Conservation (phyloP, 345 rosid species). For the Salix dunnii region DNA sequence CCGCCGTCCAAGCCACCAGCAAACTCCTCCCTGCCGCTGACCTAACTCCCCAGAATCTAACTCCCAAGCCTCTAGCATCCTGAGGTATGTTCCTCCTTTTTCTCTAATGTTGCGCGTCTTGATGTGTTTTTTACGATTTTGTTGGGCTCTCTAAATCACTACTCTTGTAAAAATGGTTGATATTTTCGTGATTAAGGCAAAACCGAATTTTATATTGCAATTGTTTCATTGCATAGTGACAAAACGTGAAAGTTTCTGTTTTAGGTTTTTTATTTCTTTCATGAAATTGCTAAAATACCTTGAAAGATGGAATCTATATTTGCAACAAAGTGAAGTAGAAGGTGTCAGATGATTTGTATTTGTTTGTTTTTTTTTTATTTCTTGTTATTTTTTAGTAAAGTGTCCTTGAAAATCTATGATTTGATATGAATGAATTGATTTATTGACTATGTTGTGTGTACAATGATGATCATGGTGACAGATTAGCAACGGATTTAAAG, state of each 20-base stretch:
- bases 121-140: background rate
- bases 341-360: background rate
- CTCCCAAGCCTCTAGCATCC: background rate
- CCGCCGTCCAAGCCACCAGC: background rate
- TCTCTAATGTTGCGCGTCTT: background rate
- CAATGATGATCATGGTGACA: background rate
- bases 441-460: background rate
- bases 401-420: background rate
- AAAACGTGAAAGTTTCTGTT: no score
- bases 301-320: background rate
- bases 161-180: background rate
- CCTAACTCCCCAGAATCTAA: background rate
- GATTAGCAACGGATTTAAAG: no score
- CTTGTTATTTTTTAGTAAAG: no score
- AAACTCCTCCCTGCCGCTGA: background rate
- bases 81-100: background rate
- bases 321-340: background rate
- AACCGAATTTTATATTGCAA: background rate
- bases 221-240: background rate
- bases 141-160: background rate
- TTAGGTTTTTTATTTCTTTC: background rate
- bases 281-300: background rate
- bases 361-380: background rate
- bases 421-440: background rate
- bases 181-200: background rate